A percentile compares a stretch with the other conserved stretches of the same genome.
Conservation (phyloP, 371 early-diverging fungal species). For the Mucor mucedo region DNA sequence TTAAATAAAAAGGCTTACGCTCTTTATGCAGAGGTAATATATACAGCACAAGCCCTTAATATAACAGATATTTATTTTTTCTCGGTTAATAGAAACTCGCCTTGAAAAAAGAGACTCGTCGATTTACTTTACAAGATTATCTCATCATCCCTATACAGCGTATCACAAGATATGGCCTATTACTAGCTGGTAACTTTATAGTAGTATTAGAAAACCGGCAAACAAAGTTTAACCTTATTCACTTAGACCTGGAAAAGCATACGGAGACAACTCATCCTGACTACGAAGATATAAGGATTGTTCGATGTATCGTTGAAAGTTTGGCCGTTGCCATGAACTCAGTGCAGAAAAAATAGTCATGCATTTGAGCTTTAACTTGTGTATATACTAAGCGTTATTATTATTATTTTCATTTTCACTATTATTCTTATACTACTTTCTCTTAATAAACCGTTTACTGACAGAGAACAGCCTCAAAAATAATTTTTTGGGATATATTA, state of each 20-base stretch:
- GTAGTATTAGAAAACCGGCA: neutral
- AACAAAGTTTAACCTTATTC: neutral
- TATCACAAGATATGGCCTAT: constrained; percentile 38
- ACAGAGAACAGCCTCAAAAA: too few species aligned
- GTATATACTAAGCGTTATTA: too few species aligned
- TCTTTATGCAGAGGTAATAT: constrained; percentile 29
- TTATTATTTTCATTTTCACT: too few species aligned
- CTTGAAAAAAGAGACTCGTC: constrained; percentile 42
- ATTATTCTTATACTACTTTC: too few species aligned
- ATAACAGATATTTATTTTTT: neutral
- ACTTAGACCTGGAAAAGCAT: constrained; percentile 49
- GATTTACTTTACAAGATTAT: constrained; percentile 41
- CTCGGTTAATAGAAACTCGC: constrained; percentile 22
- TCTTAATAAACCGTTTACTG: too few species aligned
- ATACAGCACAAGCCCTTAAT: neutral
- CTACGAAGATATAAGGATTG: constrained; percentile 37
- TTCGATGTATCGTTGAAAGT: constrained; percentile 37
- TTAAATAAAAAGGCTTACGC: constrained; percentile 29
- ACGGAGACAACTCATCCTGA: constrained; percentile 43
- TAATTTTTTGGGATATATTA: too few species aligned
- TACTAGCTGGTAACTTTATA: constrained; percentile 36
- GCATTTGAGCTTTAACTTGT: too few species aligned
- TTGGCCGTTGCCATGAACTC: constrained; percentile 50
- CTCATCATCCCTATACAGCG: constrained; percentile 53
- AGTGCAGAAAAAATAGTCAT: constrained; percentile 30